Base-by-base conservation (phyloP, 352 stramenopile species). In the Pythium guiyangense region DNA sequence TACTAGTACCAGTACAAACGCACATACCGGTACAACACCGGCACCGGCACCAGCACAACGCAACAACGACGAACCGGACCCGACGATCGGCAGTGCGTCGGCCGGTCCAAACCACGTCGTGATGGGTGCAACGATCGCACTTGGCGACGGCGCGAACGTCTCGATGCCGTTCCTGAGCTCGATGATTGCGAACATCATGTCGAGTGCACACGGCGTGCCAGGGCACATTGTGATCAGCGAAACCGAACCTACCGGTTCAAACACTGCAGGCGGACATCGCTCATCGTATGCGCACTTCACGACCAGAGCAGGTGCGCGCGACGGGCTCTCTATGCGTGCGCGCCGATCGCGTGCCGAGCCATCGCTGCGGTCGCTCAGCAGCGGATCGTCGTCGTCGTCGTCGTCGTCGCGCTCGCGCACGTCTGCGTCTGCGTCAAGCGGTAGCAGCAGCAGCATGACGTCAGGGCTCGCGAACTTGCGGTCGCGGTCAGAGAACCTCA, bases 161-260 rank as follows among this genome's bases (percentile, higher is more conserved):
- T 80, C 63, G n/a, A 84, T 91, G 74, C 84, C 84, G 14, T 92
- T 94, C 69, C 66, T 94, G 9, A 90, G 78, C 56, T 90, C 80
- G 2, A 84, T 94, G 71, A 84, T 94, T 49, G 71, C 80, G 20
- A 90, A 91, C 58, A 73, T 92, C 44, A 77, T 91, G 25, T 86
- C 67, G 44, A 72, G 69, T 15, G 67, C 54, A 1, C 62, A 85
- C 22, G 76, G 70, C 12, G 50, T 49, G 27, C 62, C 59, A 0
- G 59, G 35, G 4, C 57, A 60, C 49, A 60, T 62, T 18, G 55
- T 57, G 34, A 49, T 57, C 34, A 61, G 42, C 20, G 51, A 55
- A 15, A 35, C 49, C 22, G 51, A 57, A 17, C 26, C 48, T 20
- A 22, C 6, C 2, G n/a, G n/a, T 25, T 8, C 17, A 20, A n/a